These are phyloP conservation scores for Nitzschia sp. DNA, from an alignment of 108 stramenopile genomes.

Conservation along the genomic window DNA sequence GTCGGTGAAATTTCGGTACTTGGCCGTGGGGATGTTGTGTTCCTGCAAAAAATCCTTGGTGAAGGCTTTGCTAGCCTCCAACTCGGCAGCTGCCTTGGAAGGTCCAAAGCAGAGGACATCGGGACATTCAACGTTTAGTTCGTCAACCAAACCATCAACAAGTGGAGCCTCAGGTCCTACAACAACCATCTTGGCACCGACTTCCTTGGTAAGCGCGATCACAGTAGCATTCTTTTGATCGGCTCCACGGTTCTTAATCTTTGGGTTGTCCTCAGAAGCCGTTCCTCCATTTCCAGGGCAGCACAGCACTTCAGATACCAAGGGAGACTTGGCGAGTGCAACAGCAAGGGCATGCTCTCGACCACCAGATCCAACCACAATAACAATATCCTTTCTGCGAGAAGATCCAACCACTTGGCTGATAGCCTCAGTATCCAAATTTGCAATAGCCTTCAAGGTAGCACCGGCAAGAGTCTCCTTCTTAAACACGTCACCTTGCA, in stretches of 20 bases:
- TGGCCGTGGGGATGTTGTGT: constrained; percentile 92
- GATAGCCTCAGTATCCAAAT: constrained; percentile 50
- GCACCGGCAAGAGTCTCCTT: constrained; percentile 38
- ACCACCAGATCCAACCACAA: constrained; percentile 85
- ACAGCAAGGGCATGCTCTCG: constrained; percentile 87
- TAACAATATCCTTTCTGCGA: constrained; percentile 56
- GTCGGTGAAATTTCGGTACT: constrained; percentile 89
- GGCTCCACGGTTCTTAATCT: constrained; percentile 64
- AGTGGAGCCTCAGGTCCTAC: constrained; percentile 97
- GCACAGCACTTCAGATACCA: constrained; percentile 68
- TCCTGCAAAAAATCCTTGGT: constrained; percentile 97
- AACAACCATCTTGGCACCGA: constrained; percentile 80
- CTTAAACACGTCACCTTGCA: constrained; percentile 24
- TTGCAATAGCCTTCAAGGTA: constrained; percentile 44
- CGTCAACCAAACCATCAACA: constrained; percentile 92
- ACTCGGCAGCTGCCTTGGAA: constrained; percentile 82
- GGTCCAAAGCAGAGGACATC: constrained; percentile 96
- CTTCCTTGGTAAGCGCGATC: constrained; percentile 55
- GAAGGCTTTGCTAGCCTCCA: constrained; percentile 98
- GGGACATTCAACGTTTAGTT: constrained; percentile 62
- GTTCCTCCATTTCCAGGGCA: constrained; percentile 90
- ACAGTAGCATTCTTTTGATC: constrained; percentile 75
- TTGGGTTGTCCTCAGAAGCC: constrained; percentile 55
- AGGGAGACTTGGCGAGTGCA: constrained; percentile 73
- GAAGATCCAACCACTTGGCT: constrained; percentile 35